Percentiles rank a stretch among this genome's conserved stretches.
Conservation (phyloP, 2,329 filamentous ascomycete species). For the Myriosclerotinia duriaeana region DNA sequence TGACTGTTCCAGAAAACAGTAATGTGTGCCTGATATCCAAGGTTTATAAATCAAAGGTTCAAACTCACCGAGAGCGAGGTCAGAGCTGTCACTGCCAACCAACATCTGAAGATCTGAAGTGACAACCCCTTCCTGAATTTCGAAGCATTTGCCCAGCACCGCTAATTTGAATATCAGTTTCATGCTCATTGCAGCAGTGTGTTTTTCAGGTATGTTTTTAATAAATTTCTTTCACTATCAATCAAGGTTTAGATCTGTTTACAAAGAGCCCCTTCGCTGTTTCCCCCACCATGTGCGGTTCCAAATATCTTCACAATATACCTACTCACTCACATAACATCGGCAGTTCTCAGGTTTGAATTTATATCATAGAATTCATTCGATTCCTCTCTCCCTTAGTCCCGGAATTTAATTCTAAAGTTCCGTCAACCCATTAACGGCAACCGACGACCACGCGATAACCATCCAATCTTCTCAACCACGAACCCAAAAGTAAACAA, state of each 20-base stretch:
- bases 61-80: conserved; percentile 13
- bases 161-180: conserved; percentile 14
- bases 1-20: conserved; percentile 1
- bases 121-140: conserved; percentile 10
- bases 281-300: conserved; percentile 9
- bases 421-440: conserved; percentile 27
- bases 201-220: conserved; percentile 11
- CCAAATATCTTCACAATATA: conserved; percentile 5
- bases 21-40: background rate
- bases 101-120: conserved; percentile 9
- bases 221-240: conserved; percentile 1
- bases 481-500: conserved; percentile 37
- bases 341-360: conserved; percentile 10
- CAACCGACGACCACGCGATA: conserved; percentile 38
- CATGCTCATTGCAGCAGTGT: background rate
- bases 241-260: conserved; percentile 1
- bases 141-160: background rate
- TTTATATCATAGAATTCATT: conserved; percentile 15
- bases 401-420: conserved; percentile 15
- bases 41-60: conserved; percentile 13
- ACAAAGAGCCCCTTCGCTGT: conserved; percentile 15
- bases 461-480: conserved; percentile 25
- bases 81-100: conserved; percentile 17
- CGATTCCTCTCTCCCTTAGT: background rate
- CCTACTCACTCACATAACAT: conserved; percentile 1